Percentiles rank a stretch among this genome's conserved stretches.
These are phyloP conservation scores for Populus hybrid DNA, from an alignment of 441 rosid genomes.

Conservation along the genomic window DNA sequence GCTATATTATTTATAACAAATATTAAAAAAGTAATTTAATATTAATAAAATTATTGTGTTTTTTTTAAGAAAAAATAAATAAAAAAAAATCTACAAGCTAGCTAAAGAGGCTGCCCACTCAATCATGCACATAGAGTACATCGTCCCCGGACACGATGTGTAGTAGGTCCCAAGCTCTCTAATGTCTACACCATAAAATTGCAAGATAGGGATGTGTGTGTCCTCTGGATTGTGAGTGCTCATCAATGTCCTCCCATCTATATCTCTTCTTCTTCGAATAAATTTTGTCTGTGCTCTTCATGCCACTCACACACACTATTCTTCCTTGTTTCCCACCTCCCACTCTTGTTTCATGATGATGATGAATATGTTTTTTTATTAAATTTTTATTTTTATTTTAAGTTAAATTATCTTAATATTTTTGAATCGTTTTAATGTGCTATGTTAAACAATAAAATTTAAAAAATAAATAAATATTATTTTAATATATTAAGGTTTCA, in stretches of 20 bases:
- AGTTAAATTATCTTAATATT: too few species aligned
- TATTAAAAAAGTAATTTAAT: too few species aligned
- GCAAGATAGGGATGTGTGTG: constrained; percentile 15
- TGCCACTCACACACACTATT: constrained; percentile 21
- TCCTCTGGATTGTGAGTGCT: constrained; percentile 18
- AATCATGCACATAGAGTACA: not conserved
- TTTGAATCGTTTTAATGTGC: too few species aligned
- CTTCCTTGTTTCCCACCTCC: constrained; percentile 38
- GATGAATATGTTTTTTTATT: too few species aligned
- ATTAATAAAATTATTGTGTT: too few species aligned
- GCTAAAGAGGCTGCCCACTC: not conserved
- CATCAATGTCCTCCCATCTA: constrained; percentile 3
- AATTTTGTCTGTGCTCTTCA: constrained; percentile 26
- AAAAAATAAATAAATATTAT: too few species aligned
- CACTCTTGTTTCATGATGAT: not conserved
- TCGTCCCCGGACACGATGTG: too few species aligned
- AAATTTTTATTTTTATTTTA: too few species aligned
- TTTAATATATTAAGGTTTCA: too few species aligned
- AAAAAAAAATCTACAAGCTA: not conserved
- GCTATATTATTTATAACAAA: too few species aligned
- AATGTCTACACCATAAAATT: not conserved
- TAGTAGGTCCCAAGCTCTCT: not conserved
- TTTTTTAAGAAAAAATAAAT: too few species aligned
- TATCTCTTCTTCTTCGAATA: constrained; percentile 13
- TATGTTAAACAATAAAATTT: too few species aligned